Evolutionary conservation across 139 green algal genomes (phyloP).

Genomic region (Closterium sp.): DNA sequence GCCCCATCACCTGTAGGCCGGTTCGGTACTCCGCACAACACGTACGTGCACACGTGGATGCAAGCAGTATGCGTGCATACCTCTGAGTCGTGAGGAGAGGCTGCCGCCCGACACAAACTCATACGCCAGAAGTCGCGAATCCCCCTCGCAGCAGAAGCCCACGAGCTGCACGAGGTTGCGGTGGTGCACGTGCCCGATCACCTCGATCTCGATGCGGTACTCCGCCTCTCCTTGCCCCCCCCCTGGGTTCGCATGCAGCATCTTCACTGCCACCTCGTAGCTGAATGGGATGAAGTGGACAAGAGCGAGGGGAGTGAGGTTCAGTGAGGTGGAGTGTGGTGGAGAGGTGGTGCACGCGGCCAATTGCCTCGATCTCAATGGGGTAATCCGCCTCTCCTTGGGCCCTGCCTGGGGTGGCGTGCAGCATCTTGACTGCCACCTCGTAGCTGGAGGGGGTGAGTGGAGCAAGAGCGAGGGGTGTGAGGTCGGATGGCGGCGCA

Average conservation of each 20-base stretch:
- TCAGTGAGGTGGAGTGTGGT: conserved; percentile 27
- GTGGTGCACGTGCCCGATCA: conserved; percentile 47
- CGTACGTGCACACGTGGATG: too few relatives aligned
- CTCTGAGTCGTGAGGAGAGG: conserved; percentile 31
- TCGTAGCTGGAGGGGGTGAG: too few relatives aligned
- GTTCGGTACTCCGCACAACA: too few relatives aligned
- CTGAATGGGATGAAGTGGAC: too few relatives aligned
- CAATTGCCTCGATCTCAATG: conserved; percentile 38
- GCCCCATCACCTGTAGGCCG: too few relatives aligned
- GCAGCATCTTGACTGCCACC: too few relatives aligned
- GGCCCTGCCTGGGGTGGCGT: too few relatives aligned
- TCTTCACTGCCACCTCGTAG: too few relatives aligned
- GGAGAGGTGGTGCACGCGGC: conserved; percentile 39
- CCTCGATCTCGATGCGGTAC: conserved; percentile 27
- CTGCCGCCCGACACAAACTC: conserved; percentile 45
- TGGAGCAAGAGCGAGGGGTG: conserved; percentile 37
- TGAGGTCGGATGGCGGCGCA: conserved; percentile 42
- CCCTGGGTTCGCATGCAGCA: background rate
- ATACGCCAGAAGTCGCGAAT: conserved; percentile 37
- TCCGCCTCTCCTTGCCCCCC: conserved; percentile 17
- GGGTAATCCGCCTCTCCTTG: conserved; percentile 41
- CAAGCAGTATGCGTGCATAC: too few relatives aligned
- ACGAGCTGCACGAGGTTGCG: conserved; percentile 43
- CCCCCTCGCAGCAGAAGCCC: conserved; percentile 36
- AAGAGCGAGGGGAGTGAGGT: conserved; percentile 38